These are phyloP conservation scores for Monosporascus sp. DNA, from an alignment of 2,329 filamentous ascomycete species.

Conservation along the genomic window DNA sequence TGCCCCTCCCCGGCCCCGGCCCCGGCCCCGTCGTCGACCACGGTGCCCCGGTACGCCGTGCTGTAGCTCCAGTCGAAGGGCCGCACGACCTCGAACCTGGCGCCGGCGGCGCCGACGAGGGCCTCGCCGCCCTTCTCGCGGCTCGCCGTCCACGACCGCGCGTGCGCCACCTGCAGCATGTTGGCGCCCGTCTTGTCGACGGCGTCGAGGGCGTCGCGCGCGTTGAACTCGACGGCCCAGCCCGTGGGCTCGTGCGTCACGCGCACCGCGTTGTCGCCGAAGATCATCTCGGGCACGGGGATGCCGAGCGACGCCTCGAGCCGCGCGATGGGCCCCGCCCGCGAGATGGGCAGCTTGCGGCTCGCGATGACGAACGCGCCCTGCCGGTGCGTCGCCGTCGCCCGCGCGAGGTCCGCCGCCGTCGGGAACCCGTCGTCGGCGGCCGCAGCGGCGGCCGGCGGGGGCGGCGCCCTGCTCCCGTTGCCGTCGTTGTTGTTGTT, in stretches of 20 bases:
- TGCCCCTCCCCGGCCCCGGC: conserved; percentile 2
- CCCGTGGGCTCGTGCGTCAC: conserved; percentile 68
- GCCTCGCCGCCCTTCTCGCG: conserved; percentile 65
- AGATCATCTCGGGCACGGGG: conserved; percentile 96
- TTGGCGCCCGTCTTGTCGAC: conserved; percentile 90
- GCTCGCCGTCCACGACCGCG: conserved; percentile 70
- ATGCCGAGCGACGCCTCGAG: conserved; percentile 78
- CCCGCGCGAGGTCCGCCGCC: conserved; percentile 42
- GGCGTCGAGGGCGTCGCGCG: conserved; percentile 78
- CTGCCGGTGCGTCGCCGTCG: conserved; percentile 54
- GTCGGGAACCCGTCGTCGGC: conserved; percentile 50
- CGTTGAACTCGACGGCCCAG: conserved; percentile 78
- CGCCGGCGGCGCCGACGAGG: conserved; percentile 56
- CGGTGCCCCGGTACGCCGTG: conserved; percentile 76
- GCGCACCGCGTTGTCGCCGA: conserved; percentile 84
- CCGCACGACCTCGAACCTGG: conserved; percentile 89
- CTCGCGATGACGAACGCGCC: conserved; percentile 70
- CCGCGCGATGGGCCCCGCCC: conserved; percentile 80
- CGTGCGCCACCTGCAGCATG: conserved; percentile 93
- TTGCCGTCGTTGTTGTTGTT: no score
- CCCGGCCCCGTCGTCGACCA: conserved; percentile 27
- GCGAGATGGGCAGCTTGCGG: conserved; percentile 91
- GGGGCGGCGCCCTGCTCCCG: conserved; percentile 9
- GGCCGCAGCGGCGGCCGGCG: conserved; percentile 28
- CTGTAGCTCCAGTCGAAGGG: conserved; percentile 99